These are phyloP conservation scores for Ramaria sp. DNA, from an alignment of 768 basidiomycete species.

Conservation along the genomic window DNA sequence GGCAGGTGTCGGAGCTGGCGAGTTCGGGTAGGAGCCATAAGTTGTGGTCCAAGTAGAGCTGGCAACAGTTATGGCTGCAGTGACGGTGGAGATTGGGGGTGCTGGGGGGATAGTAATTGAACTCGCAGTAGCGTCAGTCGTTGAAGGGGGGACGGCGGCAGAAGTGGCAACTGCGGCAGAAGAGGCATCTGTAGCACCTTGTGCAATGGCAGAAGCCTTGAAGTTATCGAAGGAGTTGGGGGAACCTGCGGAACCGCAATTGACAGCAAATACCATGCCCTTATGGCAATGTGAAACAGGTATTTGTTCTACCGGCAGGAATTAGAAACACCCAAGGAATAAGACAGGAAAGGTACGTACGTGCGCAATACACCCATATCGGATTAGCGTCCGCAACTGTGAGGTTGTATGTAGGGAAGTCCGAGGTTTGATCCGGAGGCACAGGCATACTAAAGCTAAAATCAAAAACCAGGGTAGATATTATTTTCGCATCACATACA, in stretches of 20 bases:
- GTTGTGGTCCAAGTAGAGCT: conserved; percentile 42
- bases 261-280: conserved; percentile 61
- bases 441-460: conserved; percentile 34
- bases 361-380: conserved; percentile 34
- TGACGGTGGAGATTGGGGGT: conserved; percentile 31
- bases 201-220: conserved; percentile 43
- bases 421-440: conserved; percentile 35
- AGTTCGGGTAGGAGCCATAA: conserved; percentile 44
- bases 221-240: conserved; percentile 53
- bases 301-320: conserved; percentile 35
- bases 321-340: conserved; percentile 13
- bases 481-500: conserved; percentile 27
- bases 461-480: conserved; percentile 2
- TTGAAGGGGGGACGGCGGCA: conserved; percentile 11
- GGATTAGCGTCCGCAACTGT: conserved; percentile 32
- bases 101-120: conserved; percentile 37
- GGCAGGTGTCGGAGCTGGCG: conserved; percentile 42
- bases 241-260: conserved; percentile 42
- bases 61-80: conserved; percentile 28
- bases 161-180: conserved; percentile 28
- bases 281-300: conserved; percentile 45
- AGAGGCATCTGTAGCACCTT: conserved; percentile 39
- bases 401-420: conserved; percentile 39
- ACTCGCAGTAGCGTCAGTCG: conserved; percentile 14
- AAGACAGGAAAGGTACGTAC: background rate